Evolutionary conservation across 345 rosid species (phyloP), one percentile per base, ranked within the genome.

Genomic region (Lepidium africanum): DNA sequence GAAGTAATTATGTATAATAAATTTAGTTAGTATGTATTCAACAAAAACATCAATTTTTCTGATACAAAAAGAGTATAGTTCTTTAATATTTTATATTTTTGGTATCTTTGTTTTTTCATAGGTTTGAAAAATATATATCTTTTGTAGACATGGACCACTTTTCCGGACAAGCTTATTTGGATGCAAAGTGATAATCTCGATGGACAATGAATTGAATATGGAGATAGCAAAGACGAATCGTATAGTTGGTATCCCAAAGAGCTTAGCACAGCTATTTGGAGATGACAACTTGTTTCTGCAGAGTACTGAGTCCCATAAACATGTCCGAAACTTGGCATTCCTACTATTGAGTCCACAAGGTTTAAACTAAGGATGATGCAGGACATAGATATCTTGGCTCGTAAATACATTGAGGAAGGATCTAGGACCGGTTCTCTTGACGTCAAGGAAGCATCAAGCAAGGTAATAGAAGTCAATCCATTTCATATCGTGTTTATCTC

Each of bases 151-250:
- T 52, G 75, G 75, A 33, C 69, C 14, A 10, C 4, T 71, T 9
- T 71, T 71, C 23, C 62, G 69, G 30, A 71, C 75, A 52, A 71
- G 69, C 19, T 52, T 71, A 60, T 43, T 71, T 43, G 69, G 75
- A 30, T 16, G 7, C 32, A 71, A 71, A 53, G 10, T 42, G 43
- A 63, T 71, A 35, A 21, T 71, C 46, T 62, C 69, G 7, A 43
- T 21, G 13, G 75, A 60, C 15, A 33, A 5, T 4, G 55, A 53
- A 4, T n/a, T 71, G 39, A 71, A 23, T 17, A 48, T 60, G 51
- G 52, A 70, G 59, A 49, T 70, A 1, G 65, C 73, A 10, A 69
- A 58, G 73, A 47, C 49, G 14, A 57, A 11, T 57, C 57, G 9
- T 57, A 5, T 30, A 4, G 30, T 39, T 16, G 73, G 73, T 38